Base-by-base conservation (phyloP, 805 yeast species). In the Myxozyma udenii region DNA sequence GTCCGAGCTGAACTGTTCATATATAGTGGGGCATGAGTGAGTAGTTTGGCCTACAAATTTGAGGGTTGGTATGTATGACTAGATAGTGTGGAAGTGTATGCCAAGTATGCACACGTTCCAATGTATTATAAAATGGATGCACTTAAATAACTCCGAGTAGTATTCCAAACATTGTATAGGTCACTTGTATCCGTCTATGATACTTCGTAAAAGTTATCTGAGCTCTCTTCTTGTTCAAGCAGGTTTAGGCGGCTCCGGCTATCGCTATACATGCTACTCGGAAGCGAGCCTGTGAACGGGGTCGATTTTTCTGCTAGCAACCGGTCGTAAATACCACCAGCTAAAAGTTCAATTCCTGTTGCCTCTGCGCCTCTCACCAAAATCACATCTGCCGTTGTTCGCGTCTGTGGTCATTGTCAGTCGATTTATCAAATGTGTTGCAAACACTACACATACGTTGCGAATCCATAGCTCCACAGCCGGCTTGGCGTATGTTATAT, bases 311-410 rank as follows among this genome's bases (percentile, higher is more conserved):
- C n/a, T n/a, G n/a, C n/a, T n/a, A n/a, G n/a, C 23, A 53, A 43
- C 21, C 61, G 61, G 45, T 71, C 73, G 28, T 66, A 61, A 2
- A 85, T 65, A 0, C 89, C 91, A 61, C 84, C 88, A 18, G 84
- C 78, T 7, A 86, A 77, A 52, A 87, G 69, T 11, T 71, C 64
- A 4, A 84, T 74, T 4, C 86, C 87, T 28, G 76, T 71, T 1
- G 70, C 57, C 53, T 83, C 87, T 3, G 84, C 78, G 1, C 90
- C 93, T 33, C 82, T 72, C 2, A 91, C 89, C 62, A 86, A 71
- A 22, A 87, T 77, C 4, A 85, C 81, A 66, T 86, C 95, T 0
- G 95, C 88, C 50, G 71, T 74, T 52, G 80, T 81, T 64, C 82
- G 84, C 1, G 95, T 85, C 26, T 62, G 62, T 18, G 5, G 7